Conservation (phyloP, 805 yeast genomes). For the Metschnikowia amazonensis region DNA sequence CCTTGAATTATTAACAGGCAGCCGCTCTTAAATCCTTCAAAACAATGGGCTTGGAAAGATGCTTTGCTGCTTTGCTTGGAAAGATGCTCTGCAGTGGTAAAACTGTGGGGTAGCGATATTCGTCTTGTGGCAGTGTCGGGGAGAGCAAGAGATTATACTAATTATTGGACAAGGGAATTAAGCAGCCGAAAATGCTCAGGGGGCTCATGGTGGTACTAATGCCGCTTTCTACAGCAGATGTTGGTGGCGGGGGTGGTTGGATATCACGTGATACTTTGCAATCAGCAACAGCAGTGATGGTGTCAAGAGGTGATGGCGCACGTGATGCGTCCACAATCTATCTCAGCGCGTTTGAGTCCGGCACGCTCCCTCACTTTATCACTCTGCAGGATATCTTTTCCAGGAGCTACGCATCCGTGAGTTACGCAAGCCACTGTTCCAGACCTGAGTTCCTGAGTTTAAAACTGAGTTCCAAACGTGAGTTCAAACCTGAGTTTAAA, state of each 20-base stretch:
- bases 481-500: too few species aligned
- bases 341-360: neutral
- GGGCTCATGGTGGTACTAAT: neutral
- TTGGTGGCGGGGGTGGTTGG: neutral
- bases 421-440: too few species aligned
- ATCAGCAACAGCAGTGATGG: slow-evolving; percentile 7
- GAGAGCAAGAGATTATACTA: too few species aligned
- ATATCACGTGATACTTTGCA: slow-evolving; percentile 21
- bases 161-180: too few species aligned
- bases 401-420: neutral
- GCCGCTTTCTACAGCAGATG: neutral
- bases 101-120: neutral
- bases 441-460: too few species aligned
- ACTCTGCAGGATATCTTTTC: neutral
- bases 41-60: too few species aligned
- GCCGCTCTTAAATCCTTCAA: neutral
- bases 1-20: too few species aligned
- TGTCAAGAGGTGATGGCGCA: neutral
- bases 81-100: neutral
- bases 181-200: neutral
- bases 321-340: neutral
- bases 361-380: slow-evolving; percentile 5
- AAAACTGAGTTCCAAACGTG: too few species aligned
- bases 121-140: too few species aligned
- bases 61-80: too few species aligned